Evolutionary conservation across 345 rosid species (phyloP), one percentile per base, ranked within the genome.

Genomic region (Brassica incana): DNA sequence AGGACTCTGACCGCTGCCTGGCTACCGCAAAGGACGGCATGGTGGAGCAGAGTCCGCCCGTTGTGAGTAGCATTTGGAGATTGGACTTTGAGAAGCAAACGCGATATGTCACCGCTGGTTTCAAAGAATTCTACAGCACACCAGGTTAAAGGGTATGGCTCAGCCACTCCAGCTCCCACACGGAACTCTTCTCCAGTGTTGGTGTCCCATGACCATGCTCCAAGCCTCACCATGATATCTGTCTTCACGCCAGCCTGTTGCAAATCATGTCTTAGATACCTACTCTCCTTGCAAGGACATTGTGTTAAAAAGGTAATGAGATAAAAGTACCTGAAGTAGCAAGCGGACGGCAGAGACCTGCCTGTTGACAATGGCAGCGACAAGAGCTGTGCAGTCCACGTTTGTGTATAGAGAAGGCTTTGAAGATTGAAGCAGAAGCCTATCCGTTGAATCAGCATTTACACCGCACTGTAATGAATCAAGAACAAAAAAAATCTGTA

Each of bases 141-240:
- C 97, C 99, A 93, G 30, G 89, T 85, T 84, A 93, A 85, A 64
- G 85, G 82, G 74, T 93, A 96, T 2, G 99, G 97, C 71, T 96
- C 99, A 16, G 99, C 95, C 65, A 96, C 78, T 87, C 98, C 99
- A 23, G 98, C 99, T 54, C 99, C 99, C 14, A 96, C 97, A 8
- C 95, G 84, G 66, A 89, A 80, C 86, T 96, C 99, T 88, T 96
- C 98, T 18, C 97, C 99, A 9, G 94, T 89, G 65, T 85, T 71
- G 5, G 73, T 74, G 84, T 95, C 99, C 99, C 99, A 93, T 52
- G 97, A 90, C 99, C 99, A 95, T 67, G 95, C 97, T 77, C 99
- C 99, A 4, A 92, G 86, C 78, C 92, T 88, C 65, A 90, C 97
- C 79, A 84, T 79, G 56, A 78, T 75, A 81, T 91, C 87, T 33